Percentiles rank a stretch among this genome's conserved stretches.
These are phyloP conservation scores for Tetrapisispora arboricola DNA, from an alignment of 805 yeast genomes.

Conservation along the genomic window DNA sequence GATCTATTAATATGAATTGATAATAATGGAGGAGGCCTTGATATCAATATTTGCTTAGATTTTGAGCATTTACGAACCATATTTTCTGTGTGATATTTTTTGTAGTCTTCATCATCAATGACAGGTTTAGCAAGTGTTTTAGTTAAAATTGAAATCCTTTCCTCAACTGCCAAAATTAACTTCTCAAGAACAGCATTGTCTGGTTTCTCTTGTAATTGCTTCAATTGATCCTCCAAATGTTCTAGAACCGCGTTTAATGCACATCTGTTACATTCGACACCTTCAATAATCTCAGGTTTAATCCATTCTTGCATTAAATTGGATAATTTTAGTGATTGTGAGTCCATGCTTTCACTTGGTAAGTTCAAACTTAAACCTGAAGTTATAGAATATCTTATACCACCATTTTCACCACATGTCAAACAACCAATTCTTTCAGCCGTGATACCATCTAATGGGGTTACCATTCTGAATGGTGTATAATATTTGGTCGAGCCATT, in stretches of 20 bases:
- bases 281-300: slow-evolving; percentile 77
- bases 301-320: slow-evolving; percentile 57
- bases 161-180: slow-evolving; percentile 29
- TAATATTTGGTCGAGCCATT: slow-evolving; percentile 34
- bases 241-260: slow-evolving; percentile 54
- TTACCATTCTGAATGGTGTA: slow-evolving; percentile 47
- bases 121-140: slow-evolving; percentile 52
- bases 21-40: slow-evolving; percentile 74
- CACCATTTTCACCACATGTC: slow-evolving; percentile 88
- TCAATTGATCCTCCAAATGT: slow-evolving; percentile 35
- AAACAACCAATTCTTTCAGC: slow-evolving; percentile 88
- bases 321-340: slow-evolving; percentile 35
- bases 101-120: slow-evolving; percentile 72
- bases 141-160: slow-evolving; percentile 40
- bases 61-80: slow-evolving; percentile 68
- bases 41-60: slow-evolving; percentile 70
- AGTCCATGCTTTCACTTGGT: slow-evolving; percentile 39
- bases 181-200: slow-evolving; percentile 19
- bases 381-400: slow-evolving; percentile 70
- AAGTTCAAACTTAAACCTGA: slow-evolving; percentile 65
- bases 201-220: slow-evolving; percentile 19
- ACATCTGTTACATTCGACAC: slow-evolving; percentile 92
- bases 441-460: slow-evolving; percentile 86
- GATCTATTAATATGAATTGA: slow-evolving; percentile 87
- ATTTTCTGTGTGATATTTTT: slow-evolving; percentile 60